phyloP scores from a whole-genome alignment of 768 basidiomycete genomes.

The Lactarius trivialis region DNA sequence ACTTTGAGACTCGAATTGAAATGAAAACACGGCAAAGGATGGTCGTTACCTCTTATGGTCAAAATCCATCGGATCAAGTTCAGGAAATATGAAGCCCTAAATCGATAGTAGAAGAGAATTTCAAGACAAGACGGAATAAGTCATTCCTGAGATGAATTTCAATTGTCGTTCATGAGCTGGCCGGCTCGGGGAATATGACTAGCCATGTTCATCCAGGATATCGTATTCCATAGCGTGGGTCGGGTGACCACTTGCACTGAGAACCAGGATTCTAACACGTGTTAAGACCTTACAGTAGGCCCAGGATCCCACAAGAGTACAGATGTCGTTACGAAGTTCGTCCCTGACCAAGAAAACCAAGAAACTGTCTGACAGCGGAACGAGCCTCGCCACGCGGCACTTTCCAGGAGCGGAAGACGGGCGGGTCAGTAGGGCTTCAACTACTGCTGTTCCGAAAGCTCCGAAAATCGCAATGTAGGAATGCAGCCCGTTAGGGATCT shows the following conservation, averaged over 20 bases:
- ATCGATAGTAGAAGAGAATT: not conserved
- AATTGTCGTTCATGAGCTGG: not conserved
- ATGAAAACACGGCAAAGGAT: not conserved
- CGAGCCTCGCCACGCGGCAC: conserved; percentile 45
- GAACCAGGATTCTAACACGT: not conserved
- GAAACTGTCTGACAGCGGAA: conserved; percentile 57
- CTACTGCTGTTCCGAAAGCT: conserved; percentile 32
- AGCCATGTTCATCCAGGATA: too few relatives aligned
- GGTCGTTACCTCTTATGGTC: not conserved
- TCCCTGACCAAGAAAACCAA: not conserved
- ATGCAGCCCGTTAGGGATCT: conserved; percentile 28
- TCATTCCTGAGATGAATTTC: not conserved
- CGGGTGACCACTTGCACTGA: not conserved
- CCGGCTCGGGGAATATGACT: too few relatives aligned
- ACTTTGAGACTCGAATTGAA: not conserved
- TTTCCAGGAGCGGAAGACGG: conserved; percentile 24
- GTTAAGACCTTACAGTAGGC: not conserved
- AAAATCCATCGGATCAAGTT: not conserved
- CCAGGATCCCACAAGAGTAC: not conserved
- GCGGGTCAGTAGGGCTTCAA: conserved; percentile 55
- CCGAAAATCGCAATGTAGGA: conserved; percentile 16
- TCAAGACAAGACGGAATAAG: not conserved
- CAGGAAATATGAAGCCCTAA: not conserved
- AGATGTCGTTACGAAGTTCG: not conserved
- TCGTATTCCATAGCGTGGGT: too few relatives aligned